phyloP scores from a whole-genome alignment of 2,329 filamentous ascomycete species.

The Aureobasidium sp. region DNA sequence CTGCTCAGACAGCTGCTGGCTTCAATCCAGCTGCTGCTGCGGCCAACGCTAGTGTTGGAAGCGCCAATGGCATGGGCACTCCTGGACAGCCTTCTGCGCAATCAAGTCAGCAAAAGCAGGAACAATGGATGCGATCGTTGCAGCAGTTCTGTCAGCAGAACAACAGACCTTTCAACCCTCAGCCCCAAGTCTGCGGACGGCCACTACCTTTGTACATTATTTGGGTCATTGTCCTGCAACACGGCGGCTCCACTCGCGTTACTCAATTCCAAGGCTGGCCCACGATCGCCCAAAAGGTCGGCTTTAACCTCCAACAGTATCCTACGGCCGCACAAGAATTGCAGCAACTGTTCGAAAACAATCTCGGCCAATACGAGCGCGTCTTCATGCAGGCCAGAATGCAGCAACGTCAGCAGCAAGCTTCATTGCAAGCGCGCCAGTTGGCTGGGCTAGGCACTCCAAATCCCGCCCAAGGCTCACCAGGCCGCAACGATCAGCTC shows the following conservation, averaged over 20 bases:
- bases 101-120: constrained; percentile 22
- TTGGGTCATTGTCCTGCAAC: constrained; percentile 69
- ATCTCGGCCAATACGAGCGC: constrained; percentile 70
- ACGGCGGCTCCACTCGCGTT: constrained; percentile 70
- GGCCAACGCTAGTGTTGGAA: constrained; percentile 18
- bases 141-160: constrained; percentile 70
- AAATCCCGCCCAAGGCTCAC: constrained; percentile 23
- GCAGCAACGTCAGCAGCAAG: constrained; percentile 31
- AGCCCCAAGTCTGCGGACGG: constrained; percentile 66
- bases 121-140: constrained; percentile 58
- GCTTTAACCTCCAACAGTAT: constrained; percentile 37
- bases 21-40: constrained; percentile 15
- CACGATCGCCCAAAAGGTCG: constrained; percentile 53
- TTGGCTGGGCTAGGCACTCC: constrained; percentile 33
- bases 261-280: constrained; percentile 66
- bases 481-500: constrained; percentile 20
- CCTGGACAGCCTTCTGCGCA: constrained; percentile 20
- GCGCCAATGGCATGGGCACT: constrained; percentile 11
- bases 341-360: constrained; percentile 65
- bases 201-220: constrained; percentile 68
- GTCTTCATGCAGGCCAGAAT: constrained; percentile 52
- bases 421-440: constrained; percentile 31
- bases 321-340: constrained; percentile 64
- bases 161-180: constrained; percentile 65
- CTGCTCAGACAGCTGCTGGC: not conserved